Percentiles rank a stretch among this genome's conserved stretches.
Conservation (phyloP, 345 rosid species). For the Acer negundo region DNA sequence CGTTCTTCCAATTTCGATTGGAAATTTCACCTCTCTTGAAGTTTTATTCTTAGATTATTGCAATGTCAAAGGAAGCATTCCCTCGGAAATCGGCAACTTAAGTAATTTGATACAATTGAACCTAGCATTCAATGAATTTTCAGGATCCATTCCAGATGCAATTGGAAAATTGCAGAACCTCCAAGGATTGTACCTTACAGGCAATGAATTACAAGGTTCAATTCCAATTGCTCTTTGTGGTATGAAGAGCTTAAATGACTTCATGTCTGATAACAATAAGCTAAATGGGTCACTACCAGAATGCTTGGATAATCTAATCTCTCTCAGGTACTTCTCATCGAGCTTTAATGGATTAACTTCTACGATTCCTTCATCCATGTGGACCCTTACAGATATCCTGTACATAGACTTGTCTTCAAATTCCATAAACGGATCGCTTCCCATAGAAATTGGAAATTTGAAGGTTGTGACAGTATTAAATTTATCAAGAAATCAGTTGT, state of each 20-base stretch:
- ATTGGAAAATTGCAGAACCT: not conserved
- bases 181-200: not conserved
- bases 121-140: slow-evolving; percentile 10
- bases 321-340: slow-evolving; percentile 2
- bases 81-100: not conserved
- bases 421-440: not conserved
- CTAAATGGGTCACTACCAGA: slow-evolving; percentile 11
- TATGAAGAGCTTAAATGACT: not conserved
- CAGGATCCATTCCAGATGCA: slow-evolving; percentile 16
- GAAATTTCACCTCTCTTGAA: slow-evolving; percentile 8
- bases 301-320: slow-evolving; percentile 13
- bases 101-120: not conserved
- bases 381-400: slow-evolving; percentile 13
- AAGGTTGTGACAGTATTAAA: not conserved
- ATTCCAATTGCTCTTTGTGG: slow-evolving; percentile 17
- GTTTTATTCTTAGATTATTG: not conserved
- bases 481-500: slow-evolving; percentile 16
- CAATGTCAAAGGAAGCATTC: slow-evolving; percentile 20
- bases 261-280: not conserved
- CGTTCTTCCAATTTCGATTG: slow-evolving; percentile 16
- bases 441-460: not conserved
- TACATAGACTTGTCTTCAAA: slow-evolving; percentile 13
- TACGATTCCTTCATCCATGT: slow-evolving; percentile 2
- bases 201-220: slow-evolving; percentile 5
- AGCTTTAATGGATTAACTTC: slow-evolving; percentile 7